A percentile compares a stretch with the other conserved stretches of the same genome.
Conservation (phyloP, 2,329 filamentous ascomycete species). For the Diaporthe velutina region DNA sequence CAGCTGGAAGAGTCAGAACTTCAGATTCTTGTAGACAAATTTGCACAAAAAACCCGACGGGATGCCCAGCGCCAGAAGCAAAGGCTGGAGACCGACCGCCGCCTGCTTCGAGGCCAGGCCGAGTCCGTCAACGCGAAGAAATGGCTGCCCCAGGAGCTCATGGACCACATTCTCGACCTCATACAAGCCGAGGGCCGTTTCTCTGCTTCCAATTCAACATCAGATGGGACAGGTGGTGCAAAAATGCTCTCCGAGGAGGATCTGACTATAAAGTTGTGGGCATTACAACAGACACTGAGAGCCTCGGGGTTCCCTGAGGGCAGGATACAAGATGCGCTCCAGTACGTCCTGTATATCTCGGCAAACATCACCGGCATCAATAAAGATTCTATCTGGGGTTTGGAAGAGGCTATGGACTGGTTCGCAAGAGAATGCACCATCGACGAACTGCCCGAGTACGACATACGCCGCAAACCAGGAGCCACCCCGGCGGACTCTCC, state of each 20-base stretch:
- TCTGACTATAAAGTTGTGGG: conserved; percentile 85
- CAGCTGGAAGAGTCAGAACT: conserved; percentile 93
- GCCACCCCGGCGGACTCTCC: conserved; percentile 62
- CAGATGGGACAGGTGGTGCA: conserved; percentile 58
- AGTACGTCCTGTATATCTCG: conserved; percentile 76
- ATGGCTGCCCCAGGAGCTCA: conserved; percentile 85
- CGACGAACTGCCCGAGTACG: conserved; percentile 80
- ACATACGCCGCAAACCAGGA: conserved; percentile 57
- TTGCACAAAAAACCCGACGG: conserved; percentile 81
- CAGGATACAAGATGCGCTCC: conserved; percentile 73
- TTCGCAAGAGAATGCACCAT: conserved; percentile 81
- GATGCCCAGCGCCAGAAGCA: conserved; percentile 83
- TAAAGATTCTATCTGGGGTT: conserved; percentile 82
- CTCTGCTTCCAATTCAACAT: conserved; percentile 61
- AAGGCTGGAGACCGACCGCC: conserved; percentile 86
- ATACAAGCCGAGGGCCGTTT: conserved; percentile 75
- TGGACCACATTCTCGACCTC: conserved; percentile 82
- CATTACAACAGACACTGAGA: conserved; percentile 79
- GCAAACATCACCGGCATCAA: conserved; percentile 68
- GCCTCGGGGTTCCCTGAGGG: conserved; percentile 76
- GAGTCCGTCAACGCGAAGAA: conserved; percentile 78
- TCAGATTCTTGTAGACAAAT: conserved; percentile 87
- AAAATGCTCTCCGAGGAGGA: conserved; percentile 81
- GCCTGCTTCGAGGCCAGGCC: conserved; percentile 83
- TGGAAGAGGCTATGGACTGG: conserved; percentile 92